Conservation (phyloP, 805 yeast species). For the Myxozyma vanderwaltii region DNA sequence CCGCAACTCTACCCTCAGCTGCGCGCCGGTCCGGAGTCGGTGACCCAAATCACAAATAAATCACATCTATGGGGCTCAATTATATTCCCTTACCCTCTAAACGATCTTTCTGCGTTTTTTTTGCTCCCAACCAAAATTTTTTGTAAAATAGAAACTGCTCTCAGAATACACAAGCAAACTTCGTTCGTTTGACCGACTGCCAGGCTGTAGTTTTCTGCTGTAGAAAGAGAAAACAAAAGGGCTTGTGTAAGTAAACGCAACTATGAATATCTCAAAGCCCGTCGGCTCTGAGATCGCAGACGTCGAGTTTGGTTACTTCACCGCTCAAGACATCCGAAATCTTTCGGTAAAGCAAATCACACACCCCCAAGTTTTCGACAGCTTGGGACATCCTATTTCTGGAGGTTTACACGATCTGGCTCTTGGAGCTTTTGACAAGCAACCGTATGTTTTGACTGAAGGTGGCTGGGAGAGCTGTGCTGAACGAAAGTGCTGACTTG, state of each 20-base stretch:
- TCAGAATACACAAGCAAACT: not conserved
- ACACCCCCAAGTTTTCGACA: conserved; percentile 94
- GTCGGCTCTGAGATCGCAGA: conserved; percentile 91
- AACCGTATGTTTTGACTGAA: conserved; percentile 31
- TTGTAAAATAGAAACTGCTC: not conserved
- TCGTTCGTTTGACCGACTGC: not conserved
- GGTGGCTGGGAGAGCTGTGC: not conserved
- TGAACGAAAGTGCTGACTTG: not conserved
- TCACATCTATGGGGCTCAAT: conserved; percentile 6
- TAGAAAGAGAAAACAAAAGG: not conserved
- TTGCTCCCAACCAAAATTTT: conserved; percentile 13
- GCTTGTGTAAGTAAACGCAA: not conserved
- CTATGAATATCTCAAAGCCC: conserved; percentile 95
- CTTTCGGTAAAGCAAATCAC: conserved; percentile 94
- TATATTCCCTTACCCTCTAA: not conserved
- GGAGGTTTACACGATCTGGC: conserved; percentile 94
- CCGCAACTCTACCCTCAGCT: not conserved
- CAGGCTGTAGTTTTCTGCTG: not conserved
- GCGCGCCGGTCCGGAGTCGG: not conserved
- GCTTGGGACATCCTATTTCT: conserved; percentile 90
- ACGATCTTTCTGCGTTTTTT: not conserved
- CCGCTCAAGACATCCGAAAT: conserved; percentile 78
- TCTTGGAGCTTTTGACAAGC: conserved; percentile 76
- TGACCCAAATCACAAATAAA: not conserved
- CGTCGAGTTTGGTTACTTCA: conserved; percentile 86